Conservation (phyloP, 2,329 filamentous ascomycete species). For the Aspergillus persii region DNA sequence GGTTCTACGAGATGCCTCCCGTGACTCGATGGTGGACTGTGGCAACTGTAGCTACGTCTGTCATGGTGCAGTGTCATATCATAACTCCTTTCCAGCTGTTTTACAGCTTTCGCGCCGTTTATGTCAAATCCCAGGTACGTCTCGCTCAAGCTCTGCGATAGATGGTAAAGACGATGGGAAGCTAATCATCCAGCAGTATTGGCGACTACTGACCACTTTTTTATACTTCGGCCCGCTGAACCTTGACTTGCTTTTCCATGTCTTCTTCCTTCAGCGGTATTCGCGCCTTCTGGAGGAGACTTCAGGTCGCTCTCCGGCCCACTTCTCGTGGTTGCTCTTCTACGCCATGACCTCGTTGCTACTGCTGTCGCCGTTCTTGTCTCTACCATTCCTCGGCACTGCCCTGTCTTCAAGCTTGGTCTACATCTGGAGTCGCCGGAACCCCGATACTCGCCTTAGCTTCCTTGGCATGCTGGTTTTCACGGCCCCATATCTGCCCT, state of each 20-base stretch:
- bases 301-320: conserved; percentile 83
- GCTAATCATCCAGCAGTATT: conserved; percentile 63
- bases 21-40: conserved; percentile 98
- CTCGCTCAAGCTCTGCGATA: neutral
- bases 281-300: conserved; percentile 92
- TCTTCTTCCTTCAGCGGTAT: conserved; percentile 97
- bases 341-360: conserved; percentile 81
- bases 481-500: conserved; percentile 89
- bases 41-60: conserved; percentile 81
- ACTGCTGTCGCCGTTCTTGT: conserved; percentile 78
- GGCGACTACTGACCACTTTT: conserved; percentile 94
- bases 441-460: conserved; percentile 85
- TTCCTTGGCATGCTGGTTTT: conserved; percentile 88
- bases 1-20: conserved; percentile 98
- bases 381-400: conserved; percentile 91
- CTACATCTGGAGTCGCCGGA: conserved; percentile 96
- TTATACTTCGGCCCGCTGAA: conserved; percentile 95
- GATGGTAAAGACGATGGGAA: conserved; percentile 3
- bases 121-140: conserved; percentile 82
- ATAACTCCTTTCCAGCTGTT: conserved; percentile 93
- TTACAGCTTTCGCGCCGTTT: conserved; percentile 91
- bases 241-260: conserved; percentile 91
- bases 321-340: conserved; percentile 91
- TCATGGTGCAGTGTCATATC: conserved; percentile 89
- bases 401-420: conserved; percentile 89